Base-by-base conservation (phyloP, 1,139 yeast species). In the Kurtzmaniella quercitrusa region DNA sequence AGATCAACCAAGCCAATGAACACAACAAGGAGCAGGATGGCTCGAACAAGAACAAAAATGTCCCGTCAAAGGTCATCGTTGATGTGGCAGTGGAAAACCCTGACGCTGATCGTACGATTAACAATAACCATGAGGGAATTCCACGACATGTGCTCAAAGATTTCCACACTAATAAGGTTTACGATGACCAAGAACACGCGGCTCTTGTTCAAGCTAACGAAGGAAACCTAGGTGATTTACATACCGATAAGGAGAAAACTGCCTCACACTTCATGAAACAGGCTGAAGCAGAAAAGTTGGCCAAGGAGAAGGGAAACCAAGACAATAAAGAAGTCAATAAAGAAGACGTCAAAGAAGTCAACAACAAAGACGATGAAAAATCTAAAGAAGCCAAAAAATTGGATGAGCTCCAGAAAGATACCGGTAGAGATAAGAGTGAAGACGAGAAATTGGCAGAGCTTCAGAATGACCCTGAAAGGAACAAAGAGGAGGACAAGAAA, bases 11-110 rank as follows among this genome's bases (percentile, higher is more conserved):
- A 3, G 38, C 39, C 4, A 15, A 14, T 27, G 40, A 21, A 3
- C 21, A 34, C 9, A 23, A 42, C 3, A n/a, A n/a, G n/a, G n/a
- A n/a, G n/a, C n/a, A n/a, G n/a, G n/a, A n/a, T n/a, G n/a, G 21
- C 38, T 36, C 37, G 40, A 24, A 44, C 27, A 27, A 41, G 43
- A 51, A 46, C 36, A 46, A 48, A 8, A 50, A 53, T 39, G 57
- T 56, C 3, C 51, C 45, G 15, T 43, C 38, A 17, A 12, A 37
- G 23, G 75, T 70, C 6, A 57, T 73, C 19, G 51, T 68, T n/a
- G 76, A 72, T 49, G 54, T 72, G 11, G 74, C 74, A 2, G 57
- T 72, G 5, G 53, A 56, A n/a, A 56, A 63, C 39, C 59, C 62
- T 2, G 41, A 43, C 2, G 41, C 42, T 1, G 76, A 71, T 46